Evolutionary conservation across 2,329 filamentous ascomycete genomes (phyloP).

Genomic region (Taxawa tesnikishii): DNA sequence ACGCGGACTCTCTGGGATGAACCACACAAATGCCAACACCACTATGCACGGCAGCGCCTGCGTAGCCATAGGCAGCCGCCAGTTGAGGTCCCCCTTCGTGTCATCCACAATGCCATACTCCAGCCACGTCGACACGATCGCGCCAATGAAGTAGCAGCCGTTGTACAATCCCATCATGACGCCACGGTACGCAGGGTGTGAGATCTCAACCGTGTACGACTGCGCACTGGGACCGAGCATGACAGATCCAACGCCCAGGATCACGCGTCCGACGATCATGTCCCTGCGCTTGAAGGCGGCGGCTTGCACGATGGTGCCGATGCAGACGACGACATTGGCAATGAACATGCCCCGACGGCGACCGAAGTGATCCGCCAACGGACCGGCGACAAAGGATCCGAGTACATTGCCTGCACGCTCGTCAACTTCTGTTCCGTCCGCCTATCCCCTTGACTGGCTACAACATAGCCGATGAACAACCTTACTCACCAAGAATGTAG

Average conservation of each 20-base stretch:
- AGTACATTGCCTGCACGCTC: conserved; percentile 27
- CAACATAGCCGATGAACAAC: conserved; percentile 32
- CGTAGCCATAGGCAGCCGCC: conserved; percentile 29
- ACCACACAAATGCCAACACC: conserved; percentile 27
- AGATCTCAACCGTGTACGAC: conserved; percentile 37
- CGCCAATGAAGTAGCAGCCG: background rate
- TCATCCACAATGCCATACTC: background rate
- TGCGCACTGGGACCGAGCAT: background rate
- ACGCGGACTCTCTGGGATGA: conserved; percentile 44
- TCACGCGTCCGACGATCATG: conserved; percentile 50
- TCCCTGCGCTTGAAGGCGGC: conserved; percentile 33
- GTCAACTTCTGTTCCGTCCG: conserved; percentile 31
- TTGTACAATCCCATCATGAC: conserved; percentile 45
- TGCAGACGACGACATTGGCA: conserved; percentile 53
- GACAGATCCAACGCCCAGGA: conserved; percentile 44
- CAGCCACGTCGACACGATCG: background rate
- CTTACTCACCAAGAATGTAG: conserved; percentile 32
- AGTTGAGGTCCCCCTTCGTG: conserved; percentile 14
- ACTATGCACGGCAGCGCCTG: conserved; percentile 9
- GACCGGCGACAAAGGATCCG: conserved; percentile 22
- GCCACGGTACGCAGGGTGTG: conserved; percentile 49
- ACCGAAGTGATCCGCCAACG: conserved; percentile 10
- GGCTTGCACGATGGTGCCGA: conserved; percentile 38
- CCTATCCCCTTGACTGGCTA: conserved; percentile 32
- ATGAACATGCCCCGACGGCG: conserved; percentile 28